These are phyloP conservation scores for Diutina scorzettiae DNA, from an alignment of 1,139 yeast species.

Conservation along the genomic window DNA sequence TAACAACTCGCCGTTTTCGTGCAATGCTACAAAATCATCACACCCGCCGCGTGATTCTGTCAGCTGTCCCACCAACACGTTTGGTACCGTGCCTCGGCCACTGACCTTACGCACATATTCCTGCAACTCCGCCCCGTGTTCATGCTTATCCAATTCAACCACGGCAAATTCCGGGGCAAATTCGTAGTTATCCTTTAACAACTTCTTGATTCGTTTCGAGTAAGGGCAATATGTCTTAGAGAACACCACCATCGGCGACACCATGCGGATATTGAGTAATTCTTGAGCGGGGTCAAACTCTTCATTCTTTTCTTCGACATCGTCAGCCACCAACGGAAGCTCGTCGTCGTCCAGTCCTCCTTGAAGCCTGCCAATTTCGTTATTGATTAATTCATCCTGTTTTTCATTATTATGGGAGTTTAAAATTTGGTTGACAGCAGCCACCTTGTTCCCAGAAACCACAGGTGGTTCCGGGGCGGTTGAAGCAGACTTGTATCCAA, in stretches of 20 bases:
- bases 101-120: constrained; percentile 42
- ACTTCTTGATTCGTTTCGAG: constrained; percentile 56
- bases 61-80: constrained; percentile 46
- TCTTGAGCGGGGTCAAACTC: constrained; percentile 51
- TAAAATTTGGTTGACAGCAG: not conserved
- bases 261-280: constrained; percentile 41
- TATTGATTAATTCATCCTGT: constrained; percentile 3
- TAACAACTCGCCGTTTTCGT: constrained; percentile 40
- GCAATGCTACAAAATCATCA: constrained; percentile 64
- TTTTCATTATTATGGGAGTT: constrained; percentile 1
- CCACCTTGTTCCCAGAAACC: not conserved
- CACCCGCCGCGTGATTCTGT: constrained; percentile 56
- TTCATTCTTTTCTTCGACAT: not conserved
- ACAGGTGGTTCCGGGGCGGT: not conserved
- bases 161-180: constrained; percentile 61
- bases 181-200: constrained; percentile 51
- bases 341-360: not conserved
- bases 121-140: constrained; percentile 52
- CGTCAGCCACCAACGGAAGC: not conserved
- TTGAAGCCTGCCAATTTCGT: not conserved
- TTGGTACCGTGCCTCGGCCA: constrained; percentile 64
- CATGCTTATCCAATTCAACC: constrained; percentile 76
- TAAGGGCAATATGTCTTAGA: constrained; percentile 69
- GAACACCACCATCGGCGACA: constrained; percentile 62
- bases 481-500: not conserved